These are phyloP conservation scores for Linum tenue DNA, from an alignment of 345 rosid genomes.

Conservation along the genomic window DNA sequence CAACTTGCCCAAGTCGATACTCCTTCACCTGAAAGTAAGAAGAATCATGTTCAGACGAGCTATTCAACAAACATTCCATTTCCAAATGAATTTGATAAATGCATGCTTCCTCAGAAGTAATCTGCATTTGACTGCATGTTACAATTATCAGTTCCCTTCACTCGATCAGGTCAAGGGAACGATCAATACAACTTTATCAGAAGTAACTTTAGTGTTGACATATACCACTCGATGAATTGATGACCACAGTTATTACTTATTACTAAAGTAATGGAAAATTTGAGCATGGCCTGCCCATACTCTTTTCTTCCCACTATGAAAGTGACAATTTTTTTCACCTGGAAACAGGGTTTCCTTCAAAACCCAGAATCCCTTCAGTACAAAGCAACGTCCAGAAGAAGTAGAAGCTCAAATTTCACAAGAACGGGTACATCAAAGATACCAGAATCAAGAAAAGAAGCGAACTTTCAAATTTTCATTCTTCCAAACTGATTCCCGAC, in stretches of 20 bases:
- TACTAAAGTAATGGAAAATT: background rate
- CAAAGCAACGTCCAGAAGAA: constrained; percentile 6
- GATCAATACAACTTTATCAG: constrained; percentile 1
- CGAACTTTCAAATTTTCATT: background rate
- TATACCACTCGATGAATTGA: background rate
- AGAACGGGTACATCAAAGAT: background rate
- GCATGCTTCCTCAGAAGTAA: background rate
- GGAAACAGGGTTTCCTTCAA: constrained; percentile 9
- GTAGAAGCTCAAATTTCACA: constrained; percentile 4
- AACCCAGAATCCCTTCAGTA: constrained; percentile 8
- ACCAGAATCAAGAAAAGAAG: background rate
- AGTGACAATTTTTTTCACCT: constrained; percentile 5
- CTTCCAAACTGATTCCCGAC: background rate
- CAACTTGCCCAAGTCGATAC: constrained; percentile 8
- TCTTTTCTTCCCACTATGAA: constrained; percentile 8
- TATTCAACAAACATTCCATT: constrained; percentile 6
- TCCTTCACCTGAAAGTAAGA: constrained; percentile 31
- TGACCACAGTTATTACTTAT: background rate
- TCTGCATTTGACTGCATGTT: background rate
- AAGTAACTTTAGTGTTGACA: background rate
- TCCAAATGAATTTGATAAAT: background rate
- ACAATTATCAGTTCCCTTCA: background rate
- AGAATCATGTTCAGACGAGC: background rate
- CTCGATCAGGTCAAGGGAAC: constrained; percentile 5
- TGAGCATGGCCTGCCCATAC: constrained; percentile 6